Conservation (phyloP, 1,284 basidiomycete species). For the Sanghuangporus weigelae region DNA sequence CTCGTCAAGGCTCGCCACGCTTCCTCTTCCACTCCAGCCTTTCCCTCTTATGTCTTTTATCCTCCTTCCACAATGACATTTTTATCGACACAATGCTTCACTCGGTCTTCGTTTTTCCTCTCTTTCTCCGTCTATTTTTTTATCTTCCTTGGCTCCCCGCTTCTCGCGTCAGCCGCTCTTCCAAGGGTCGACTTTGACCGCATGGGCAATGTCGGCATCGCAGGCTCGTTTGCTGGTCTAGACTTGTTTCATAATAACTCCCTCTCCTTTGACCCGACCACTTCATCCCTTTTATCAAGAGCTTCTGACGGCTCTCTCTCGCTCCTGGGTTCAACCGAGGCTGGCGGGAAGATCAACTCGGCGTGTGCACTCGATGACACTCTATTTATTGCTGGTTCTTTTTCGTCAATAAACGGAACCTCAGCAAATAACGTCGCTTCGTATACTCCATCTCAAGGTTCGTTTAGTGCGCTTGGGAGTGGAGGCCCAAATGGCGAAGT, state of each 20-base stretch:
- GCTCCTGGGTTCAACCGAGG: conserved; percentile 61
- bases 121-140: conserved; percentile 3
- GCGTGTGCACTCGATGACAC: conserved; percentile 58
- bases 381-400: conserved; percentile 75
- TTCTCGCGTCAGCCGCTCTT: conserved; percentile 49
- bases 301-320: conserved; percentile 56
- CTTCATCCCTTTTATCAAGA: conserved; percentile 67
- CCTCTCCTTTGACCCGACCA: conserved; percentile 58
- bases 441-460: conserved; percentile 55
- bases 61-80: conserved; percentile 17
- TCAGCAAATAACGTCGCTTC: conserved; percentile 66
- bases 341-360: conserved; percentile 61
- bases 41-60: conserved; percentile 16
- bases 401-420: conserved; percentile 58
- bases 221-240: conserved; percentile 83
- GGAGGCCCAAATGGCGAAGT: conserved; percentile 69
- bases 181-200: conserved; percentile 86
- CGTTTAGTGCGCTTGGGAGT: conserved; percentile 57
- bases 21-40: neutral
- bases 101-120: conserved; percentile 19
- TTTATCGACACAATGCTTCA: conserved; percentile 10
- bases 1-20: conserved; percentile 11
- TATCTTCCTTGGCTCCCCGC: conserved; percentile 25
- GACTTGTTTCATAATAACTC: conserved; percentile 63
- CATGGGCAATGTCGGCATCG: conserved; percentile 85